phyloP scores from a whole-genome alignment of 1,139 yeast genomes.

The Yamadazyma pseudoaaseri region DNA sequence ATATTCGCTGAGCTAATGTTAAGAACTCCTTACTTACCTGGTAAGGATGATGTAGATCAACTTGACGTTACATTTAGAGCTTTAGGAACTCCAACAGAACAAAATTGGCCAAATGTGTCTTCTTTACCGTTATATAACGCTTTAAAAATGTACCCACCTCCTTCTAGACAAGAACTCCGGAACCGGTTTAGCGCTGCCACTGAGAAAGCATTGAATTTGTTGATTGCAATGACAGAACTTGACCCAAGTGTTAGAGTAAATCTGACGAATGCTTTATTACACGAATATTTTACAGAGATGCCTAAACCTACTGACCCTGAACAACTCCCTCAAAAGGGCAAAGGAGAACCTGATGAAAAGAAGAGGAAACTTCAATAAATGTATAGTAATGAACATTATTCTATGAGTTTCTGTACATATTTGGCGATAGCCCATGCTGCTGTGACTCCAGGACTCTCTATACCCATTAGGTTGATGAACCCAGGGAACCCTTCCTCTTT shows the following conservation, averaged over 20 bases:
- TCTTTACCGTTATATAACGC: conserved; percentile 74
- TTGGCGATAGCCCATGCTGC: conserved; percentile 80
- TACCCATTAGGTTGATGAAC: conserved; percentile 75
- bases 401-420: conserved; percentile 44
- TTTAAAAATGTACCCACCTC: conserved; percentile 75
- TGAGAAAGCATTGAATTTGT: conserved; percentile 74
- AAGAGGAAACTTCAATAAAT: conserved; percentile 13
- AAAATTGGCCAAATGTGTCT: conserved; percentile 88
- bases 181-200: conserved; percentile 90
- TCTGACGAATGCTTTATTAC: conserved; percentile 63
- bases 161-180: conserved; percentile 77
- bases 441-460: conserved; percentile 90
- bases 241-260: conserved; percentile 76
- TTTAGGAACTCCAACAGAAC: conserved; percentile 92
- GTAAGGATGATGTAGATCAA: conserved; percentile 86
- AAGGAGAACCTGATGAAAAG: conserved; percentile 15
- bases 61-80: conserved; percentile 90
- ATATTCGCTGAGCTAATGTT: conserved; percentile 97
- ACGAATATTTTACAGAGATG: conserved; percentile 67
- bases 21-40: conserved; percentile 92
- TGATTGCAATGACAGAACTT: conserved; percentile 71
- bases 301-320: conserved; percentile 80
- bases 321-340: conserved; percentile 56
- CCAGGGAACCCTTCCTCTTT: conserved; percentile 70
- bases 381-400: background rate